Percentiles rank a stretch among this genome's conserved stretches.
Evolutionary conservation across 2,329 filamentous ascomycete genomes (phyloP).

Genomic region (Calonectria montana): DNA sequence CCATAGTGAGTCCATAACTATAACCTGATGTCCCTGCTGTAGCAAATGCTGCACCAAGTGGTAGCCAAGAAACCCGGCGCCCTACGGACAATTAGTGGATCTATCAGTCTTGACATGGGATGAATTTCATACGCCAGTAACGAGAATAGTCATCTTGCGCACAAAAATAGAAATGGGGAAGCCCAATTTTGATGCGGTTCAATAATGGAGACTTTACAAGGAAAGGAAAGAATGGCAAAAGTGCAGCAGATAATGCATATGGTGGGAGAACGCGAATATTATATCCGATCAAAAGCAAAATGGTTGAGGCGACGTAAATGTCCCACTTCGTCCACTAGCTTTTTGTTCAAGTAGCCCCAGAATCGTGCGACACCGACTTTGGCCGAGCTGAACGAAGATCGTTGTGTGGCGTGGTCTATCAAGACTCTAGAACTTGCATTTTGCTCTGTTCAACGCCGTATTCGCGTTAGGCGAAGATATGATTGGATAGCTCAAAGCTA

Average conservation of each 20-base stretch:
- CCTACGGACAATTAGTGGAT: constrained; percentile 12
- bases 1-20: constrained; percentile 34
- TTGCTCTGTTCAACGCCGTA: no score
- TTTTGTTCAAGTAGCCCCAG: background rate
- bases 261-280: background rate
- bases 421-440: background rate
- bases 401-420: background rate
- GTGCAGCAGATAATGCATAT: fast-evolving
- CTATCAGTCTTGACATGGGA: background rate
- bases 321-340: background rate
- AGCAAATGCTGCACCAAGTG: constrained; percentile 32
- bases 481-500: background rate
- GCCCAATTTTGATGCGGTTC: background rate
- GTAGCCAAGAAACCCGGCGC: constrained; percentile 34
- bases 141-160: constrained; percentile 21
- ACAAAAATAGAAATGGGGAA: background rate
- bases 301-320: no score
- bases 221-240: background rate
- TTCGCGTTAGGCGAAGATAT: no score
- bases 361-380: background rate
- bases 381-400: background rate
- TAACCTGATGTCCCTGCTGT: constrained; percentile 25
- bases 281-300: background rate
- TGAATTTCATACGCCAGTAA: constrained; percentile 28
- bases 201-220: background rate